Percentiles rank a stretch among this genome's conserved stretches.
Evolutionary conservation across 176 grass and related monocot genomes (phyloP).

Genomic region (Hyparrhenia diplandra): DNA sequence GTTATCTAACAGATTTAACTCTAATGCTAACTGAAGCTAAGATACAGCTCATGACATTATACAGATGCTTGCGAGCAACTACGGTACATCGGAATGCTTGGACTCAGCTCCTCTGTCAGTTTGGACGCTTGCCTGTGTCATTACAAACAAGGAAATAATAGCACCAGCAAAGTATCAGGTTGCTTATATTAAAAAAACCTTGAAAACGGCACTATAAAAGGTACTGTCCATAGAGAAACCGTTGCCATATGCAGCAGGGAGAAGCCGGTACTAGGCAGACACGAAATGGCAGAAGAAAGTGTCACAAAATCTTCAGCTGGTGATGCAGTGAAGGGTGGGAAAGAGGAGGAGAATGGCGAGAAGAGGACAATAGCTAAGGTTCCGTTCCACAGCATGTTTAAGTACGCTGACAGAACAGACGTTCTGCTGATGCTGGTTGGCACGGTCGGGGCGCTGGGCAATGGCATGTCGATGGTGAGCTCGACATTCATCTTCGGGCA

Average conservation of each 20-base stretch:
- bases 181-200: not conserved
- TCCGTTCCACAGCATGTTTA: slow-evolving; percentile 28
- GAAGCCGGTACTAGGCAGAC: not conserved
- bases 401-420: slow-evolving; percentile 13
- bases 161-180: not conserved
- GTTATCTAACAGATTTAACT: not conserved
- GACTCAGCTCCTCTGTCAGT: not conserved
- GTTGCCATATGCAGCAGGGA: not conserved
- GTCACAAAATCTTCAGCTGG: not conserved
- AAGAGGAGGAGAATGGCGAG: not conserved
- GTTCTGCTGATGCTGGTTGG: slow-evolving; percentile 26
- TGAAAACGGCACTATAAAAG: slow-evolving; percentile 14
- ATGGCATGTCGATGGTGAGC: slow-evolving; percentile 20
- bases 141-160: not conserved
- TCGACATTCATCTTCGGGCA: slow-evolving; percentile 41
- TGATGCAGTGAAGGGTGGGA: not conserved
- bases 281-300: slow-evolving; percentile 11
- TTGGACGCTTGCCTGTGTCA: not conserved
- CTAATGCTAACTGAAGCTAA: not conserved
- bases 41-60: not conserved
- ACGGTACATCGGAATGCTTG: too few species aligned
- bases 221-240: not conserved
- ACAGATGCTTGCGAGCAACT: too few species aligned
- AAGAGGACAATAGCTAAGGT: slow-evolving; percentile 11
- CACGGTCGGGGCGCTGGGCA: not conserved